These are phyloP conservation scores for Ceratocystis huliohia DNA, from an alignment of 2,329 filamentous ascomycete species.

Conservation along the genomic window DNA sequence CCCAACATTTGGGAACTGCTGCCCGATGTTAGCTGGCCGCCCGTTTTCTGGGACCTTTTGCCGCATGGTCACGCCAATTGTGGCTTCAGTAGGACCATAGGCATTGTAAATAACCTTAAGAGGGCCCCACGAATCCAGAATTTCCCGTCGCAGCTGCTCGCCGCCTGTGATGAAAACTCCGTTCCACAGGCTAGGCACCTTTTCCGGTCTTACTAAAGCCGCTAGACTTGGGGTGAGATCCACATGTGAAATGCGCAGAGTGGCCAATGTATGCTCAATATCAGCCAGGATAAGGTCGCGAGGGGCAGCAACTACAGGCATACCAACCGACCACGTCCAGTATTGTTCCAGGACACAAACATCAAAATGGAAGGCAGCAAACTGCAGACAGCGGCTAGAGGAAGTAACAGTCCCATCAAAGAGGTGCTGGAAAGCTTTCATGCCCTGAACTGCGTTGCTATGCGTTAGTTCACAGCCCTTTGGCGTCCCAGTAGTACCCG, in stretches of 20 bases:
- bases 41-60: conserved; percentile 66
- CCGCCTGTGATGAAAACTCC: conserved; percentile 92
- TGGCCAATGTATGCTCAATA: conserved; percentile 57
- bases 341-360: conserved; percentile 89
- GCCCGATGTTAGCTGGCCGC: conserved; percentile 76
- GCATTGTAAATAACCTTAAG: conserved; percentile 78
- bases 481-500: conserved; percentile 72
- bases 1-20: conserved; percentile 77
- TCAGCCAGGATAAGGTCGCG: conserved; percentile 79
- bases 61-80: conserved; percentile 84
- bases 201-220: conserved; percentile 60
- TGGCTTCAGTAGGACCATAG: conserved; percentile 84
- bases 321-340: conserved; percentile 88
- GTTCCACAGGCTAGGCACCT: conserved; percentile 64
- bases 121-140: conserved; percentile 73
- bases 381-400: conserved; percentile 74
- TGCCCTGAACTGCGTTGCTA: conserved; percentile 76
- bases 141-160: conserved; percentile 77
- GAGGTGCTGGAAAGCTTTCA: conserved; percentile 71
- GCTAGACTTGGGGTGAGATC: conserved; percentile 84
- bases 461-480: conserved; percentile 85
- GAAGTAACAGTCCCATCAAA: conserved; percentile 63
- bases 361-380: conserved; percentile 89
- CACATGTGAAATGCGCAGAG: conserved; percentile 71
- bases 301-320: conserved; percentile 69